Conservation (phyloP, 257 asterid genomes). For the Rehmannia glutinosa region DNA sequence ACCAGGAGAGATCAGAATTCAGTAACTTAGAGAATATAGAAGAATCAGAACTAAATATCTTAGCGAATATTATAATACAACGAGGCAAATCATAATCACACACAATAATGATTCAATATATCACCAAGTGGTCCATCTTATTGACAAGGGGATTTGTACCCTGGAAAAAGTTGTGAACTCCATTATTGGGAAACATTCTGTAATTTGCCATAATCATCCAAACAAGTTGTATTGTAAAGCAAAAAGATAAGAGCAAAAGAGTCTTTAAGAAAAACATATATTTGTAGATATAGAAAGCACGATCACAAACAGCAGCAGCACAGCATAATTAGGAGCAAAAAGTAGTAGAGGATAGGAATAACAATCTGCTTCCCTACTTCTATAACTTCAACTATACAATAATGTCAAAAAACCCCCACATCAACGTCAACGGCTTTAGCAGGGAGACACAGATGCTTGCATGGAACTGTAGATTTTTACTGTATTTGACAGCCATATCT, state of each 20-base stretch:
- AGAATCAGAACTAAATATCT: not conserved
- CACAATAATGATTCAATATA: not conserved
- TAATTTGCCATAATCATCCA: not conserved
- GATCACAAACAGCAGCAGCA: not conserved
- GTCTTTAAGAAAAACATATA: not conserved
- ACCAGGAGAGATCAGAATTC: not conserved
- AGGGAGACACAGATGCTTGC: not conserved
- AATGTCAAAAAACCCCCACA: not conserved
- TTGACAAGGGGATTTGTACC: not conserved
- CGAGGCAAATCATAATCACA: not conserved
- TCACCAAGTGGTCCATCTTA: not conserved
- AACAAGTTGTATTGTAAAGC: not conserved
- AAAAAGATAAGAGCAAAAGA: not conserved
- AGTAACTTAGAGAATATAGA: not conserved
- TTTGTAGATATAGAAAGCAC: not conserved
- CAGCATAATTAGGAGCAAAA: not conserved
- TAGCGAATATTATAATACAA: not conserved
- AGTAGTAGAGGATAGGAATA: not conserved
- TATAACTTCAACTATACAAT: not conserved
- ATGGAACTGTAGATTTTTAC: not conserved
- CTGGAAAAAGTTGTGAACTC: not conserved
- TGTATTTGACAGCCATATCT: not conserved
- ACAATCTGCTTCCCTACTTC: not conserved
- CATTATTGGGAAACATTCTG: not conserved
- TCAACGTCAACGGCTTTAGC: not conserved